Conservation (phyloP, 345 rosid genomes). For the Dipteronia sinensis region DNA sequence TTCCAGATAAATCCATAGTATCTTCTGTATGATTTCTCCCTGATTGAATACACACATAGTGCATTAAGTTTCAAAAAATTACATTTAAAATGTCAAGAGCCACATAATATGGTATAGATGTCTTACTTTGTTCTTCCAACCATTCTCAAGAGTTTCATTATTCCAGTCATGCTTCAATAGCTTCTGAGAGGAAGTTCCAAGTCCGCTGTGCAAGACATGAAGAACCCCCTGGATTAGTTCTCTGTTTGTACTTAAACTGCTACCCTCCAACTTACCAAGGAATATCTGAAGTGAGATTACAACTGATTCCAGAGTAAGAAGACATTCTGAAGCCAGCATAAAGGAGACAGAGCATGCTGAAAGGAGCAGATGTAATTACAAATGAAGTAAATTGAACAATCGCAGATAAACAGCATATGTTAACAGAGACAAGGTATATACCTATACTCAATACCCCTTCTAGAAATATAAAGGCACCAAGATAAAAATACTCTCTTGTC, state of each 20-base stretch:
- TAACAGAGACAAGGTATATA: slow-evolving; percentile 27
- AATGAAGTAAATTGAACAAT: not conserved
- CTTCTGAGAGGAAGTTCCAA: slow-evolving; percentile 68
- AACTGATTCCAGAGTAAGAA: slow-evolving; percentile 62
- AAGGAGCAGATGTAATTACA: slow-evolving; percentile 24
- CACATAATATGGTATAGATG: slow-evolving; percentile 16
- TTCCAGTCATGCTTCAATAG: slow-evolving; percentile 64
- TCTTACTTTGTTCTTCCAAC: slow-evolving; percentile 78
- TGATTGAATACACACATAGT: slow-evolving; percentile 31
- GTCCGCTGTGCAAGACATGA: slow-evolving; percentile 40
- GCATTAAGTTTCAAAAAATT: slow-evolving; percentile 5
- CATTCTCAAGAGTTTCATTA: slow-evolving; percentile 53
- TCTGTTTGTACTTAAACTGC: slow-evolving; percentile 27
- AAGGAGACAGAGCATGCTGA: slow-evolving; percentile 85
- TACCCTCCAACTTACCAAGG: slow-evolving; percentile 42
- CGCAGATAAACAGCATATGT: not conserved
- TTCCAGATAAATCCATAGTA: slow-evolving; percentile 68
- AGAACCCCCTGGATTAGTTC: slow-evolving; percentile 39
- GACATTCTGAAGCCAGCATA: slow-evolving; percentile 63
- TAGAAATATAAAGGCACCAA: slow-evolving; percentile 61
- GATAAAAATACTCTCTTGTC: slow-evolving; percentile 60
- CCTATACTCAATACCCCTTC: slow-evolving; percentile 64
- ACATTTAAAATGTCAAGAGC: slow-evolving; percentile 14
- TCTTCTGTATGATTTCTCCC: slow-evolving; percentile 74
- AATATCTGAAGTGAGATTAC: slow-evolving; percentile 44